Conservation (phyloP, 257 asterid genomes). For the Petunia secreta region DNA sequence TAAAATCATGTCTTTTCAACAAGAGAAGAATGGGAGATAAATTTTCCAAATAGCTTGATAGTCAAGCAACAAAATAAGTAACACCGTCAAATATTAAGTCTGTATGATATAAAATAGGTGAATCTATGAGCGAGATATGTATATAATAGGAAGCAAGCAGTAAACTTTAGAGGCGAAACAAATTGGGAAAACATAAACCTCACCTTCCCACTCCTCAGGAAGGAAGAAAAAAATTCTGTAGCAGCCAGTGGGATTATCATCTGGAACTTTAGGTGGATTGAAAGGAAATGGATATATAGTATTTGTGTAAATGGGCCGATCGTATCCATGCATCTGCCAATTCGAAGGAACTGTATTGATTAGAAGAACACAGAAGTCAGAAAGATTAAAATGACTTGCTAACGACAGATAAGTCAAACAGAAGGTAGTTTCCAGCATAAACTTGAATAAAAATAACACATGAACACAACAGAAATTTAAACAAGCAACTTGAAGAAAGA, state of each 20-base stretch:
- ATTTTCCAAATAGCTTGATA: slow-evolving; percentile 1
- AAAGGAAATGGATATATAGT: slow-evolving; percentile 79
- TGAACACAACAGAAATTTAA: background rate
- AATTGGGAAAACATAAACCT: slow-evolving; percentile 29
- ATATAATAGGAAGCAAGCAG: slow-evolving; percentile 3
- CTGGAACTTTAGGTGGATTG: slow-evolving; percentile 94
- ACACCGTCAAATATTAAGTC: background rate
- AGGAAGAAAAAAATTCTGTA: slow-evolving; percentile 79
- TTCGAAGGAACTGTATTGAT: slow-evolving; percentile 89
- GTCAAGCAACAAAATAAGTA: background rate
- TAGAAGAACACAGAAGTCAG: slow-evolving; percentile 29
- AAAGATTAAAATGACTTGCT: slow-evolving; percentile 1
- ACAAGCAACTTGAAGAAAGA: background rate
- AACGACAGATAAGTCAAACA: background rate
- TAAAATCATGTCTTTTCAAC: background rate
- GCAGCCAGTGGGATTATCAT: slow-evolving; percentile 96
- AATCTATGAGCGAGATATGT: background rate
- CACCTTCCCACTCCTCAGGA: slow-evolving; percentile 98
- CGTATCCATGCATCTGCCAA: slow-evolving; percentile 99
- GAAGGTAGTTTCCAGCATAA: slow-evolving; percentile 11
- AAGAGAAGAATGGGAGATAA: background rate
- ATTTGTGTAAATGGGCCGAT: slow-evolving; percentile 89
- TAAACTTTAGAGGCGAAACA: background rate
- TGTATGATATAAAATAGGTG: background rate
- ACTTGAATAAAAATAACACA: slow-evolving; percentile 2